Evolutionary conservation across 768 basidiomycete species (phyloP).

Genomic region (Holtermanniella nyarrowii): DNA sequence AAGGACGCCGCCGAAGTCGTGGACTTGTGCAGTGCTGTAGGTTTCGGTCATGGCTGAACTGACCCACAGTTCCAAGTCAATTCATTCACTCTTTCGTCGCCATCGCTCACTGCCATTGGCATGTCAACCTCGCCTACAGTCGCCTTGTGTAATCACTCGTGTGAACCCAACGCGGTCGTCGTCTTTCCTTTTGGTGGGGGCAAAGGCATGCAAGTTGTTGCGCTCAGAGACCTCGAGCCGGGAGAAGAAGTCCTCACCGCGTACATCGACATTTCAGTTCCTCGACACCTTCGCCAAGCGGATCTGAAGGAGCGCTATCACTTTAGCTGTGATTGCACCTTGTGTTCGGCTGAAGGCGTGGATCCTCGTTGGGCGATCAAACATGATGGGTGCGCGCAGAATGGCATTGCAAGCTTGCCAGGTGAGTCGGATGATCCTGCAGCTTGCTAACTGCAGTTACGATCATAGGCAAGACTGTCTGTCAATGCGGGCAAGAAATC

Average conservation of each 20-base stretch:
- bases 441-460: neutral
- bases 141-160: conserved; percentile 69
- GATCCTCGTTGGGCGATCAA: conserved; percentile 61
- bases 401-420: conserved; percentile 12
- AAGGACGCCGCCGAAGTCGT: conserved; percentile 17
- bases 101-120: conserved; percentile 69
- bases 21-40: conserved; percentile 36
- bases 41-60: conserved; percentile 1
- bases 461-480: neutral
- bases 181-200: conserved; percentile 62
- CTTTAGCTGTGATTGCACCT: conserved; percentile 60
- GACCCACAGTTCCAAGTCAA: conserved; percentile 70
- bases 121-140: conserved; percentile 68
- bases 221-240: conserved; percentile 53
- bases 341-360: conserved; percentile 46
- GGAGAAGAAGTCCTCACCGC: conserved; percentile 71
- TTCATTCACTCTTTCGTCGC: conserved; percentile 72
- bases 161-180: conserved; percentile 61
- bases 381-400: conserved; percentile 13
- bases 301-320: conserved; percentile 62
- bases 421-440: conserved; percentile 6
- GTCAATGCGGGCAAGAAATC: conserved; percentile 1
- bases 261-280: conserved; percentile 76
- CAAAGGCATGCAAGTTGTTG: conserved; percentile 55
- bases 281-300: conserved; percentile 49